Conservation (phyloP, 495 filamentous ascomycete genomes). For the Penicillium coprophilum region DNA sequence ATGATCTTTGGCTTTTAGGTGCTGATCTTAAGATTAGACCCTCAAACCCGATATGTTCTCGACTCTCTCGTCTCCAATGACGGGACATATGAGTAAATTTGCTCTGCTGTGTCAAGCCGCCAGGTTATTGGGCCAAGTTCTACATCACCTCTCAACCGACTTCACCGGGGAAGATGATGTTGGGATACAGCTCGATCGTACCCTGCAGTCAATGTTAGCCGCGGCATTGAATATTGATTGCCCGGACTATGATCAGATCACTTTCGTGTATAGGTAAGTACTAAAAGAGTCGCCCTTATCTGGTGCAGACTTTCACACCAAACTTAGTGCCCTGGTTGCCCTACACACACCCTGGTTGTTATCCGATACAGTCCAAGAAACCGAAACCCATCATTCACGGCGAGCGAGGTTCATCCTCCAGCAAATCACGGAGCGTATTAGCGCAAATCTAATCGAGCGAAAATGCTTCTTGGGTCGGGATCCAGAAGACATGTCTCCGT, state of each 20-base stretch:
- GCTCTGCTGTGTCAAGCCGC: constrained; percentile 45
- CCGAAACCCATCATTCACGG: constrained; percentile 18
- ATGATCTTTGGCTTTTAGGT: constrained; percentile 2
- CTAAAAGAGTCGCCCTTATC: not conserved
- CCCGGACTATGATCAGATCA: constrained; percentile 24
- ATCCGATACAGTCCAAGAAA: not conserved
- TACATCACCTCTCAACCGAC: constrained; percentile 29
- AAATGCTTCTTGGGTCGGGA: constrained; percentile 28
- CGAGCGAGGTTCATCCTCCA: constrained; percentile 18
- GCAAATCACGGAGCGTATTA: constrained; percentile 24
- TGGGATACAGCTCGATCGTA: constrained; percentile 34
- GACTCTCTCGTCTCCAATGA: constrained; percentile 22
- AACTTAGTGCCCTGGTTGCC: constrained; percentile 24
- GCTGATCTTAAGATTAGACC: constrained; percentile 12
- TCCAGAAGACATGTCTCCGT: constrained; percentile 28
- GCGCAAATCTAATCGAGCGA: constrained; percentile 19
- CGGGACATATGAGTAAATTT: constrained; percentile 32
- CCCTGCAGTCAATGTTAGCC: constrained; percentile 32
- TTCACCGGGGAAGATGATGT: constrained; percentile 9
- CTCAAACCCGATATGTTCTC: constrained; percentile 11
- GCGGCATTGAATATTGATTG: constrained; percentile 28
- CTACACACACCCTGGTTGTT: constrained; percentile 23
- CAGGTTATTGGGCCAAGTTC: constrained; percentile 40
- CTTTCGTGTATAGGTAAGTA: constrained; percentile 26
- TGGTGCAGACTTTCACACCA: constrained; percentile 17